A percentile compares a stretch with the other conserved stretches of the same genome.
Evolutionary conservation across 2,329 filamentous ascomycete genomes (phyloP).

Genomic region (Pyrenochaeta sp.): DNA sequence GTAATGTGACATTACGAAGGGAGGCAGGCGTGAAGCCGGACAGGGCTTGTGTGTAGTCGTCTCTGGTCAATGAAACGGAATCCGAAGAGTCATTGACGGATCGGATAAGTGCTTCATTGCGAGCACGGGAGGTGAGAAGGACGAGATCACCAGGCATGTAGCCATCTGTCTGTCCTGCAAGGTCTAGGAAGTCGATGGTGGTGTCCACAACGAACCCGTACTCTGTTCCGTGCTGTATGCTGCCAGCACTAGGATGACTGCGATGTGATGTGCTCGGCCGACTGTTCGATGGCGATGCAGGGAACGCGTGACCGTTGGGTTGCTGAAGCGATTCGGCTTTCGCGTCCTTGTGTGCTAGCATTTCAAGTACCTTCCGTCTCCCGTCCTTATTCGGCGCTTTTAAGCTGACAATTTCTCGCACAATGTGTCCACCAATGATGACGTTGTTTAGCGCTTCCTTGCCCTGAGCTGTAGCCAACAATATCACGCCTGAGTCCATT

Average conservation of each 20-base stretch:
- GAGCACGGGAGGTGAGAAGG: slow-evolving; percentile 83
- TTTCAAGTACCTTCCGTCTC: slow-evolving; percentile 82
- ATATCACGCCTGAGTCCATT: slow-evolving; percentile 79
- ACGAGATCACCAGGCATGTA: slow-evolving; percentile 97
- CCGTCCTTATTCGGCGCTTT: slow-evolving; percentile 94
- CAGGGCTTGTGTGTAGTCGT: slow-evolving; percentile 84
- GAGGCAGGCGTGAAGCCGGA: slow-evolving; percentile 96
- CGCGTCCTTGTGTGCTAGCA: slow-evolving; percentile 66
- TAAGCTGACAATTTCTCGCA: slow-evolving; percentile 87
- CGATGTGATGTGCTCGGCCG: slow-evolving; percentile 54
- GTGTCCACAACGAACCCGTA: slow-evolving; percentile 76
- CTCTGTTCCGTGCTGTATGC: slow-evolving; percentile 37
- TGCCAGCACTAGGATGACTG: slow-evolving; percentile 51
- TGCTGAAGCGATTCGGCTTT: slow-evolving; percentile 33
- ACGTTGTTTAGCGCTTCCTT: slow-evolving; percentile 94
- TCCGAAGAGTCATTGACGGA: slow-evolving; percentile 64
- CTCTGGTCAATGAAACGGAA: slow-evolving; percentile 69
- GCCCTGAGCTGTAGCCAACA: slow-evolving; percentile 89
- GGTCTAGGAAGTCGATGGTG: slow-evolving; percentile 87
- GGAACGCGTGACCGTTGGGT: slow-evolving; percentile 42
- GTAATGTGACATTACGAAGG: slow-evolving; percentile 90
- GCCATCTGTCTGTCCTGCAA: slow-evolving; percentile 93
- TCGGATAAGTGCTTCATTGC: slow-evolving; percentile 91
- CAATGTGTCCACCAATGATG: slow-evolving; percentile 88
- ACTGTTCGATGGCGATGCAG: slow-evolving; percentile 59